Evolutionary conservation across 2,329 filamentous ascomycete genomes (phyloP), one percentile per base, ranked within the genome.

Genomic region (Raffaelea albimanens): DNA sequence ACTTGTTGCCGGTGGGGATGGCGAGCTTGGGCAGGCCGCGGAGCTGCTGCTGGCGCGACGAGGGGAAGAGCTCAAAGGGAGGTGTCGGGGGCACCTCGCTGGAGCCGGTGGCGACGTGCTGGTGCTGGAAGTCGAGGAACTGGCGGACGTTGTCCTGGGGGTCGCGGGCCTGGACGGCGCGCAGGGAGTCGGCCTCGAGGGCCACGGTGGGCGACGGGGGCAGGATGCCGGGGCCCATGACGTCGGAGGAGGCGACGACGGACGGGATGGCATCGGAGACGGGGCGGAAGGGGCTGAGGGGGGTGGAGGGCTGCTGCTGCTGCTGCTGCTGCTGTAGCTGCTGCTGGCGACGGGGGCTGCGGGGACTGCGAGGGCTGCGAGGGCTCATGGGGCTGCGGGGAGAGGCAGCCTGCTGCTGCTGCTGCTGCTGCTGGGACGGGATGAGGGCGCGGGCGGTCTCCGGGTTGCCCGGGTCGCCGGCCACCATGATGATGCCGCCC

Each of bases 61-160:
- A 65, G 64, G 77, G 73, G 51, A 75, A 73, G 56, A 82, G 69
- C 67, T 86, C 80, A 55, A 83, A 84, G 4, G 83, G 82, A 16
- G 85, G 83, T 8, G 83, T 83, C 9, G 78, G 78, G 8, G 80
- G 78, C n/a, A 85, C 75, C 46, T 83, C 76, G 52, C 69, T 69
- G 21, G 65, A 38, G 8, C 8, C 59, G 62, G 64, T 56, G 40
- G 42, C 48, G 33, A 57, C 56, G 21, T 63, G 52, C 47, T 77
- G 73, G 61, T 85, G 83, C 62, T 97, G 91, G 62, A 95, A 90
- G 59, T 79, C 79, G 46, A 97, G 76, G 66, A 95, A 97, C 55
- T 95, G 87, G 59, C 87, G 83, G 33, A 97, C 88, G 57, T 91
- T 95, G 66, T 96, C 90, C 63, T 94, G 90, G 5, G 90, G 86